Base-by-base conservation (phyloP, 2,329 filamentous ascomycete species). In the Botrytis porri region DNA sequence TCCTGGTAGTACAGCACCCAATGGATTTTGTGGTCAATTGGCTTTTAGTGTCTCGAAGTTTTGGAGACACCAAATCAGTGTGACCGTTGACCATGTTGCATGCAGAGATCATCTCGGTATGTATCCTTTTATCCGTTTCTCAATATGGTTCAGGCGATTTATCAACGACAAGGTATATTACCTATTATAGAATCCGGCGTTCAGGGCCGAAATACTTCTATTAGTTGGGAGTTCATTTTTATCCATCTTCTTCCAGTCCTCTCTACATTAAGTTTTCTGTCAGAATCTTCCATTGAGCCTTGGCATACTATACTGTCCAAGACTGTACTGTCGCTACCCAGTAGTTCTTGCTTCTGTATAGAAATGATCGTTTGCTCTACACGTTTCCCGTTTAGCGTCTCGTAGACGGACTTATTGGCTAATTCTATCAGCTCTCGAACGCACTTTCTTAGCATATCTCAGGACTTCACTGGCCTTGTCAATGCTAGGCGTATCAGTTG, bases 401-500 rank as follows among this genome's bases (percentile, higher is more conserved):
- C 16, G 62, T 48, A 41, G 25, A 32, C 18, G 43, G 29, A 69
- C 43, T 71, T 57, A 71, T 73, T 76, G 69, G 75, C 73, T 45
- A 37, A 35, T 48, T 10, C 35, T 48, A n/a, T 14, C 77, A 93
- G 92, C 92, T 54, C 86, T 93, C 71, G 91, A 94, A 81, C 85
- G 92, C 73, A 94, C 92, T 29, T 94, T 91, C 79, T 87, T 94
- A 29, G 90, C 87, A 43, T 94, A 93, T 80, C 85, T 93, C 43
- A 88, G 92, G 32, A 94, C 91, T 2, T 92, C 90, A 0, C 82
- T 92, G 54, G 85, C 87, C n/a, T 84, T 93, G 57, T 89, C 90
- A 22, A 90, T 93, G 82, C 83, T 89, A 32, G 90, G 91, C 29
- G 87, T 91, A 4, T 77, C 88, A 4, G 86, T 91, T 41, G 88